Evolutionary conservation across 441 rosid species (phyloP), one percentile per base, ranked within the genome.

Genomic region (Populus tomentosa): DNA sequence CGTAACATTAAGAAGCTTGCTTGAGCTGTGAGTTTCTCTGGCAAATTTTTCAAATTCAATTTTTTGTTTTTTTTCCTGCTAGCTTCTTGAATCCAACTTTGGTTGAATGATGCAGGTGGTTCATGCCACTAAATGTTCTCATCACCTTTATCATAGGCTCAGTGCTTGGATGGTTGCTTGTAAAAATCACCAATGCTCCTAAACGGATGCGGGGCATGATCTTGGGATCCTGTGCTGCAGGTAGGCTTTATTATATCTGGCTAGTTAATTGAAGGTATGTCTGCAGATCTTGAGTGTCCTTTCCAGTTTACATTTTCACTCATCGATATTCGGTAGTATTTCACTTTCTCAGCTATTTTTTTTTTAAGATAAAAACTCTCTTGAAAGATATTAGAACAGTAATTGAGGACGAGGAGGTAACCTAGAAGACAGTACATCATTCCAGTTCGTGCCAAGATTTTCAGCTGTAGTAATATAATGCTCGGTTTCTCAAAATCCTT

Each of bases 61-160:
- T 35, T 35, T 42, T 42, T 42, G 11, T 40, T 42, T 11, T 42
- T 0, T 42, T 53, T 18, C 61, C 21, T 16, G 61, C 61, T 18
- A 0, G 61, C 0, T 53, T 53, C 61, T 53, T 18, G 6, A 53
- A 18, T 18, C 61, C 61, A 53, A 18, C 21, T 18, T 13, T 18
- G 7, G 21, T 16, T 53, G 21, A 53, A 53, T 53, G 2, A 18
- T 53, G 21, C 8, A 53, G 61, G 61, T 53, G 61, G 61, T 53
- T 86, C 73, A 87, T 87, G 90, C 88, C 88, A 10, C 14, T 85
- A 20, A 87, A 85, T 36, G 74, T 84, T 21, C 81, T 85, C 8
- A 24, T 87, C n/a, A 81, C 87, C 4, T 82, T 73, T 67, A 28
- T 82, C 36, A n/a, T 84, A 28, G 87, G 90, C 46, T 84, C 87